Evolutionary conservation across 2,329 filamentous ascomycete genomes (phyloP).

Genomic region (Penicillium concentricum): DNA sequence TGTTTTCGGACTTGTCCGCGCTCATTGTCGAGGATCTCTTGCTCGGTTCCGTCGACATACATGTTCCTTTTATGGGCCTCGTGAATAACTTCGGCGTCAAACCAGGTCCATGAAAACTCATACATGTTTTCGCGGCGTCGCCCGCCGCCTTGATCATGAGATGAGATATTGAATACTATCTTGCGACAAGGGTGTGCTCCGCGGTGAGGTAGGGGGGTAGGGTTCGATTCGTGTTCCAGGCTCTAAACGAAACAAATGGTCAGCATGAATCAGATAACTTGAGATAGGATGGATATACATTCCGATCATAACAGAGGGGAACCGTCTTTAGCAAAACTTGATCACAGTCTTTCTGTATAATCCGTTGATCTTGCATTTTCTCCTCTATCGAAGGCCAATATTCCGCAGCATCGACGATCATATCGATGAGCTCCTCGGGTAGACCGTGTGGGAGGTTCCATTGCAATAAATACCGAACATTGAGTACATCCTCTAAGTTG

Average conservation of each 20-base stretch:
- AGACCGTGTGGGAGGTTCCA: conserved; percentile 29
- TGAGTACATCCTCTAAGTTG: conserved; percentile 33
- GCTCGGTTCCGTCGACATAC: conserved; percentile 15
- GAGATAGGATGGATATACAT: conserved; percentile 18
- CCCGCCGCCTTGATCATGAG: conserved; percentile 38
- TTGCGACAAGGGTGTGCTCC: conserved; percentile 40
- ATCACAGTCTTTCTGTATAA: conserved; percentile 34
- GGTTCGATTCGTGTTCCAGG: conserved; percentile 14
- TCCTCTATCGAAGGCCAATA: conserved; percentile 32
- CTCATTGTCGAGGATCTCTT: conserved; percentile 18
- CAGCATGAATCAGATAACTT: conserved; percentile 1
- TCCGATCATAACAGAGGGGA: conserved; percentile 37
- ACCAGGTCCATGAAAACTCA: conserved; percentile 39
- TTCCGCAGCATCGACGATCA: conserved; percentile 41
- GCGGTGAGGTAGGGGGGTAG: conserved; percentile 33
- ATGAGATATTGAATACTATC: conserved; percentile 36
- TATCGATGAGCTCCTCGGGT: conserved; percentile 40
- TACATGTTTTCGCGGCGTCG: conserved; percentile 23
- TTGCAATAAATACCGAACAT: conserved; percentile 33
- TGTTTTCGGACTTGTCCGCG: conserved; percentile 10
- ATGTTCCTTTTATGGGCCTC: conserved; percentile 22
- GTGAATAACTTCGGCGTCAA: conserved; percentile 36
- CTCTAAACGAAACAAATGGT: conserved; percentile 7
- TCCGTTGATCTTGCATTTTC: conserved; percentile 18
- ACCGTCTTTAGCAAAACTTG: conserved; percentile 35